phyloP scores from a whole-genome alignment of 2,329 filamentous ascomycete species.

The Allantophomopsis lycopodina region DNA sequence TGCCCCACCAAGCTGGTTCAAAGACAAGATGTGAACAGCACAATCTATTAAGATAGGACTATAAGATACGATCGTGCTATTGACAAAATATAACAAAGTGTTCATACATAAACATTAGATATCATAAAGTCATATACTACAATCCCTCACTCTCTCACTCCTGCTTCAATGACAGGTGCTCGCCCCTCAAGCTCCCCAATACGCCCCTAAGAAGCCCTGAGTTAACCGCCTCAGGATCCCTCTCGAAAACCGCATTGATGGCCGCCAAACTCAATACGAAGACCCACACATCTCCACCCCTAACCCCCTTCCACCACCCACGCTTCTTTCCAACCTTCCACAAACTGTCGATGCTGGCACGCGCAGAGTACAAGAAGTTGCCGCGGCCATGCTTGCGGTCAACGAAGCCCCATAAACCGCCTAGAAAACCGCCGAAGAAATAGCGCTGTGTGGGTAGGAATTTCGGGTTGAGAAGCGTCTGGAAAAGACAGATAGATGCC shows the following conservation, averaged over 20 bases:
- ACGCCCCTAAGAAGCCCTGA: constrained; percentile 13
- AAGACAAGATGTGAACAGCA: no score
- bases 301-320: constrained; percentile 73
- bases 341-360: constrained; percentile 65
- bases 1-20: no score
- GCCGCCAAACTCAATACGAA: constrained; percentile 70
- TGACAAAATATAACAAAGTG: no score
- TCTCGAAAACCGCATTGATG: constrained; percentile 48
- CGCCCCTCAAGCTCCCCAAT: constrained; percentile 14
- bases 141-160: no score
- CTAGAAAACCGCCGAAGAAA: constrained; percentile 77
- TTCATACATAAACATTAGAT: no score
- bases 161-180: constrained; percentile 5
- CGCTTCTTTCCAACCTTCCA: constrained; percentile 94
- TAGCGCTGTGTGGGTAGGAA: constrained; percentile 73
- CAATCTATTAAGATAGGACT: no score
- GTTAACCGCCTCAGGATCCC: constrained; percentile 12
- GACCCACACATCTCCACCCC: constrained; percentile 71
- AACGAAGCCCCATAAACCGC: constrained; percentile 74
- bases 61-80: no score
- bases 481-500: constrained; percentile 84
- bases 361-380: constrained; percentile 66
- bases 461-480: constrained; percentile 59
- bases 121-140: no score
- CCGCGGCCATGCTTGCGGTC: constrained; percentile 49